Percentiles rank a stretch among this genome's conserved stretches.
Conservation (phyloP, 148 eudicot species). For the Rhododendron vialii region DNA sequence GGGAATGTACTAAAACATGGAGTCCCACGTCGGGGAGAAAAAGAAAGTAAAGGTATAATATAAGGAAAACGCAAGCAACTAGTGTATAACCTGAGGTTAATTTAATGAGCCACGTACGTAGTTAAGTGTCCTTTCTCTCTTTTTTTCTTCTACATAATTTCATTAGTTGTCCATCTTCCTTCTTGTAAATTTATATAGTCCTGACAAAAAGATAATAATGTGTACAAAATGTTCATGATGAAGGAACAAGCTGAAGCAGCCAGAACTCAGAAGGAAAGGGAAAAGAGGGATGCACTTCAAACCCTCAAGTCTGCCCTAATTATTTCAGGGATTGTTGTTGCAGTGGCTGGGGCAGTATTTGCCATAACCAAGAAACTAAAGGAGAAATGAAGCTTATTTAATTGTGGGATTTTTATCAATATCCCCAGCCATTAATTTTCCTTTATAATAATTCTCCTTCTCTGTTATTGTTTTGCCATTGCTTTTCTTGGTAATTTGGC, state of each 20-base stretch:
- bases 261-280: constrained; percentile 23
- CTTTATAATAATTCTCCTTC: not conserved
- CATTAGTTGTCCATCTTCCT: not conserved
- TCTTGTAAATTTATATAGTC: not conserved
- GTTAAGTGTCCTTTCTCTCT: not conserved
- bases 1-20: too few relatives aligned
- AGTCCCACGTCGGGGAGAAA: too few relatives aligned
- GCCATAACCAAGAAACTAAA: constrained; percentile 46
- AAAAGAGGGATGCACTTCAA: constrained; percentile 40
- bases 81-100: too few relatives aligned
- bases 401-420: not conserved
- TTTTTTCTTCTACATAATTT: not conserved
- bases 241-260: constrained; percentile 27
- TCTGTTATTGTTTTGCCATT: not conserved
- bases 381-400: constrained; percentile 30
- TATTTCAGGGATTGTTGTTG: constrained; percentile 57
- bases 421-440: not conserved
- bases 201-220: not conserved
- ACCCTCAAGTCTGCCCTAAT: constrained; percentile 47
- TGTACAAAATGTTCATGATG: not conserved
- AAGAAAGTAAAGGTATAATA: too few relatives aligned
- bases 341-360: constrained; percentile 54
- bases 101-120: too few relatives aligned
- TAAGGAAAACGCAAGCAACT: too few relatives aligned
- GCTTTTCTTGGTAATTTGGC: too few relatives aligned